phyloP scores from a whole-genome alignment of 768 basidiomycete genomes.

The Hygrocybe punicea region DNA sequence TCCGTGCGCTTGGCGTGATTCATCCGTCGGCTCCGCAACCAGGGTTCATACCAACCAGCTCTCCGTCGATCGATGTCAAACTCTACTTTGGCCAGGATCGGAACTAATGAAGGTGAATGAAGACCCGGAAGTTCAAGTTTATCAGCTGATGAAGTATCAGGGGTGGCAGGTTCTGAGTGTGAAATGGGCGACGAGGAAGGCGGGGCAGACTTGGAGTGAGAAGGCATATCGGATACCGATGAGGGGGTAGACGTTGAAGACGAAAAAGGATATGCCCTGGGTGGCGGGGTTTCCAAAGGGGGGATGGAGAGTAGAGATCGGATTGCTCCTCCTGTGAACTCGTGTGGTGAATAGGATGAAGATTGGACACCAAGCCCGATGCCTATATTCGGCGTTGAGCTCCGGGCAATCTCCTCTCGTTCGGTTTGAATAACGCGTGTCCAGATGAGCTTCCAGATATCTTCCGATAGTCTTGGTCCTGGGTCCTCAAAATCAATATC shows the following conservation, averaged over 20 bases:
- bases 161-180: slow-evolving; percentile 49
- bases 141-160: slow-evolving; percentile 49
- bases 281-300: slow-evolving; percentile 34
- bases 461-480: slow-evolving; percentile 82
- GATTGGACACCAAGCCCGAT: slow-evolving; percentile 43
- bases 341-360: slow-evolving; percentile 40
- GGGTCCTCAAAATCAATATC: slow-evolving; percentile 47
- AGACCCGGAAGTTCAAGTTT: slow-evolving; percentile 67
- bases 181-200: slow-evolving; percentile 44
- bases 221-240: slow-evolving; percentile 47
- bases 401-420: slow-evolving; percentile 42
- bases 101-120: slow-evolving; percentile 60
- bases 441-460: slow-evolving; percentile 89
- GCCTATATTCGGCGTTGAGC: slow-evolving; percentile 41
- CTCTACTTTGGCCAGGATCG: slow-evolving; percentile 90
- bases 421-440: slow-evolving; percentile 63
- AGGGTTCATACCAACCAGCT: slow-evolving; percentile 85
- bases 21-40: slow-evolving; percentile 62
- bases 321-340: slow-evolving; percentile 29
- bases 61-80: slow-evolving; percentile 84
- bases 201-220: slow-evolving; percentile 47
- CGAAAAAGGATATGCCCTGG: slow-evolving; percentile 36
- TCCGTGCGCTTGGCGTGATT: slow-evolving; percentile 59
- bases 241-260: slow-evolving; percentile 56
- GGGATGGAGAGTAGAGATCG: slow-evolving; percentile 49